Percentiles rank a stretch among this genome's conserved stretches.
These are phyloP conservation scores for Fraxinus platypoda DNA, from an alignment of 305 asterid species.

Conservation along the genomic window DNA sequence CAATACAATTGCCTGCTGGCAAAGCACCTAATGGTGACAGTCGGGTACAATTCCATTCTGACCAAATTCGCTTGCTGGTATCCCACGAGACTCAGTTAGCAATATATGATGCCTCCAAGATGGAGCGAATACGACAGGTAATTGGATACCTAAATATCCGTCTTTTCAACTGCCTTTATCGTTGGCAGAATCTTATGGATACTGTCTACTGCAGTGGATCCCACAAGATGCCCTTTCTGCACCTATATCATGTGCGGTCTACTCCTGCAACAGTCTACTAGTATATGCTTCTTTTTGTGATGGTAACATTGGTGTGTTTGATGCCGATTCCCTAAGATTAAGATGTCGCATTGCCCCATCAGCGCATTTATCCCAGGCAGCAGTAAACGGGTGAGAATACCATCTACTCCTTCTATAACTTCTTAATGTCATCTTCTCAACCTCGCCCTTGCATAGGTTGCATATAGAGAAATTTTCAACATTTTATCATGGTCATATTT, in stretches of 20 bases:
- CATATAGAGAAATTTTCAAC: background rate
- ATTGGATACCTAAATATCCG: constrained; percentile 1
- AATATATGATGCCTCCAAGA: constrained; percentile 84
- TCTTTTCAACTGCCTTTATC: background rate
- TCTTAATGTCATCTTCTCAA: constrained; percentile 7
- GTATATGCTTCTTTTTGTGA: constrained; percentile 84
- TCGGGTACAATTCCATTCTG: constrained; percentile 88
- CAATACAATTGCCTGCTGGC: constrained; percentile 85
- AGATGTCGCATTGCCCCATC: constrained; percentile 86
- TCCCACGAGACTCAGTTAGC: constrained; percentile 94
- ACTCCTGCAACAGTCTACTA: constrained; percentile 92
- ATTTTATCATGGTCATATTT: background rate
- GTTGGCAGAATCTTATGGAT: constrained; percentile 14
- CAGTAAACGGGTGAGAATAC: constrained; percentile 63
- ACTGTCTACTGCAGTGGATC: constrained; percentile 65
- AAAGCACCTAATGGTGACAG: constrained; percentile 93
- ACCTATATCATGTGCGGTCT: constrained; percentile 84
- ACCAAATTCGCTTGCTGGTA: constrained; percentile 83
- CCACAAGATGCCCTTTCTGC: constrained; percentile 89
- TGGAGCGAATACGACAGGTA: constrained; percentile 96
- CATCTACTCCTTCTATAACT: constrained; percentile 8
- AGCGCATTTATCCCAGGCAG: constrained; percentile 65
- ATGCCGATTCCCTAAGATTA: constrained; percentile 80
- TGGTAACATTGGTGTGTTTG: constrained; percentile 82
- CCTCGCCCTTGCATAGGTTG: background rate